phyloP scores from a whole-genome alignment of 164 flowering plant genomes.

The Vitis vinifera region DNA sequence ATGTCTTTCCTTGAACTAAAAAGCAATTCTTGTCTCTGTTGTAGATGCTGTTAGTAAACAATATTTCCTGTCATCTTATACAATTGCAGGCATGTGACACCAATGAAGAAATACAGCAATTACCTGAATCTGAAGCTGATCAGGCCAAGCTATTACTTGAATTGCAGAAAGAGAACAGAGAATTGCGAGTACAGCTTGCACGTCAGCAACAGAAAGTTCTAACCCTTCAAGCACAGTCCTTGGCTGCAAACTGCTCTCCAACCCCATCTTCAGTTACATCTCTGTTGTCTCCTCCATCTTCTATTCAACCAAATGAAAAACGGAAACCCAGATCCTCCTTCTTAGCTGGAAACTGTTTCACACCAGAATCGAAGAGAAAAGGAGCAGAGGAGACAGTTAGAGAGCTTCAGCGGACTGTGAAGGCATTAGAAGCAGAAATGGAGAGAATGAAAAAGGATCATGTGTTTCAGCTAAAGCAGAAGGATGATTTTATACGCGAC shows the following conservation, averaged over 20 bases:
- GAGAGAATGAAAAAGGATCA: slow-evolving; percentile 75
- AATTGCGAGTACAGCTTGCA: slow-evolving; percentile 67
- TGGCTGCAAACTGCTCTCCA: slow-evolving; percentile 69
- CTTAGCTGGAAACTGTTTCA: slow-evolving; percentile 55
- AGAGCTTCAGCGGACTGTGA: slow-evolving; percentile 50
- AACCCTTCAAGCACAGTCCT: slow-evolving; percentile 58
- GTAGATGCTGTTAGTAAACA: too few relatives aligned
- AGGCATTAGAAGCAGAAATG: slow-evolving; percentile 61
- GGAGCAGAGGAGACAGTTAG: slow-evolving; percentile 46
- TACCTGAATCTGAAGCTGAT: slow-evolving; percentile 61
- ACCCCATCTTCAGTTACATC: slow-evolving; percentile 63
- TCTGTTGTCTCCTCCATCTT: slow-evolving; percentile 50
- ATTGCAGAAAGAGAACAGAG: slow-evolving; percentile 83
- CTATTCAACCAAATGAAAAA: slow-evolving; percentile 50
- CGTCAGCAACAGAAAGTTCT: slow-evolving; percentile 71
- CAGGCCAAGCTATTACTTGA: slow-evolving; percentile 76
- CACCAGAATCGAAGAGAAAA: slow-evolving; percentile 62
- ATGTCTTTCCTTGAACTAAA: too few relatives aligned
- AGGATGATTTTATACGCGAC: slow-evolving; percentile 64
- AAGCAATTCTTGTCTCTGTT: neutral
- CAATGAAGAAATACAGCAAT: slow-evolving; percentile 47
- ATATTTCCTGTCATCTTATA: neutral
- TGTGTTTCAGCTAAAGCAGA: slow-evolving; percentile 60
- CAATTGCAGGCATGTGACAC: slow-evolving; percentile 45
- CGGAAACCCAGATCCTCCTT: slow-evolving; percentile 46